Evolutionary conservation across 2,329 filamentous ascomycete genomes (phyloP).

Genomic region (Ophiostoma ips): DNA sequence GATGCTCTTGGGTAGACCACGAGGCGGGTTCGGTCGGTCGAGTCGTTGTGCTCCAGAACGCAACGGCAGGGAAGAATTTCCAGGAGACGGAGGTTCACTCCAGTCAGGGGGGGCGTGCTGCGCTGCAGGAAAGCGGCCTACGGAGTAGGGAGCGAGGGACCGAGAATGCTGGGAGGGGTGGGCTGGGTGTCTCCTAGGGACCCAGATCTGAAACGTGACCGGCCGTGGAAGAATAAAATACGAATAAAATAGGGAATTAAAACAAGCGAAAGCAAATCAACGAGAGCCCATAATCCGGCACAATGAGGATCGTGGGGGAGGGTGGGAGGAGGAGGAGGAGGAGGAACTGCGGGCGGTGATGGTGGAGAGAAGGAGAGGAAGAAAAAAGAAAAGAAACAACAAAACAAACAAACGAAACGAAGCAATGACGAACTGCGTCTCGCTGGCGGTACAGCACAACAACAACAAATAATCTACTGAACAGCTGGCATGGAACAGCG

Average conservation of each 20-base stretch:
- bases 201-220: slow-evolving; percentile 6
- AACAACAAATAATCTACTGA: too few relatives aligned
- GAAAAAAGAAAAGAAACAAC: not conserved
- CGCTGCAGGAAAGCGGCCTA: not conserved
- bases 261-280: not conserved
- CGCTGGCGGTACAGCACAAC: slow-evolving; percentile 1
- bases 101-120: not conserved
- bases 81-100: not conserved
- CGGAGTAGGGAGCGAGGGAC: not conserved
- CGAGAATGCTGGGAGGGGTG: not conserved
- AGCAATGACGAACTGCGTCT: slow-evolving; percentile 6
- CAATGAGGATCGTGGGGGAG: not conserved
- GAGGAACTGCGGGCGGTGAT: not conserved
- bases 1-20: too few relatives aligned
- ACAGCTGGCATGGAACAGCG: slow-evolving; percentile 7
- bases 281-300: not conserved
- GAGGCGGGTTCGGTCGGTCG: too few relatives aligned
- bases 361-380: not conserved
- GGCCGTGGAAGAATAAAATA: not conserved
- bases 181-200: not conserved
- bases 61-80: too few relatives aligned
- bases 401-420: slow-evolving; percentile 3
- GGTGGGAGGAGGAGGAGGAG: not conserved
- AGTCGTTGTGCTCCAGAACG: too few relatives aligned
- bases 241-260: not conserved